phyloP scores from a whole-genome alignment of 768 basidiomycete species.

The Gloeostereum incarnatum region DNA sequence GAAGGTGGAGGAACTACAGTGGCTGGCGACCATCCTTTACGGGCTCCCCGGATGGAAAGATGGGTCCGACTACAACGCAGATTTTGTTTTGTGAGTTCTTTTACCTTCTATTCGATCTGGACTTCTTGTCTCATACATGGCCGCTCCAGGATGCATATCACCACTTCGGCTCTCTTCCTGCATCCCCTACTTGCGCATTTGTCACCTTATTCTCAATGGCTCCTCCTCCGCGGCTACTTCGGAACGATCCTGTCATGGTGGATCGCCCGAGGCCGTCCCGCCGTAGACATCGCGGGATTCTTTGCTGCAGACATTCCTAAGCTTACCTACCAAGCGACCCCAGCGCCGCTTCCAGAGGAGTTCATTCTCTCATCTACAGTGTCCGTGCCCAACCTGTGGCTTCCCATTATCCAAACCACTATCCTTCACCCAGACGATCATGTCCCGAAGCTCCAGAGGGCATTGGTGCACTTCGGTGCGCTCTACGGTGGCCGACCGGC shows the following conservation, averaged over 20 bases:
- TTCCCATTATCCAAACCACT: constrained; percentile 29
- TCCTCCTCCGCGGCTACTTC: constrained; percentile 24
- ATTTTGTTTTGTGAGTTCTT: constrained; percentile 48
- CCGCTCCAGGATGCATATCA: constrained; percentile 31
- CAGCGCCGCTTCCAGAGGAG: constrained; percentile 10
- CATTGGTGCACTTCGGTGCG: constrained; percentile 34
- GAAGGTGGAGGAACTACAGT: constrained; percentile 57
- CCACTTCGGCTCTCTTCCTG: constrained; percentile 39
- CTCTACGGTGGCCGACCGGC: constrained; percentile 31
- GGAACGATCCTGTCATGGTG: constrained; percentile 14
- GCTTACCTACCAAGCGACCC: constrained; percentile 7
- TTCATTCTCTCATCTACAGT: constrained; percentile 18
- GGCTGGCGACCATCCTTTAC: constrained; percentile 46
- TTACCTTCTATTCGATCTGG: constrained; percentile 5
- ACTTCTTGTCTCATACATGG: background rate
- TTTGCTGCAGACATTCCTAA: constrained; percentile 11
- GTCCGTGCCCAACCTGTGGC: constrained; percentile 26
- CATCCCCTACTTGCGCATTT: constrained; percentile 21
- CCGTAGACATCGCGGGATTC: constrained; percentile 19
- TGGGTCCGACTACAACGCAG: constrained; percentile 33
- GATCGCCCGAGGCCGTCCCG: constrained; percentile 22
- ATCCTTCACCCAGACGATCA: constrained; percentile 55
- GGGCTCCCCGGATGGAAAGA: constrained; percentile 42
- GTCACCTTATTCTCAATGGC: constrained; percentile 17
- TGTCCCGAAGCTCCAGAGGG: constrained; percentile 36